Evolutionary conservation across 1,139 yeast genomes (phyloP).

Genomic region (Saccharomycopsis hybrid): DNA sequence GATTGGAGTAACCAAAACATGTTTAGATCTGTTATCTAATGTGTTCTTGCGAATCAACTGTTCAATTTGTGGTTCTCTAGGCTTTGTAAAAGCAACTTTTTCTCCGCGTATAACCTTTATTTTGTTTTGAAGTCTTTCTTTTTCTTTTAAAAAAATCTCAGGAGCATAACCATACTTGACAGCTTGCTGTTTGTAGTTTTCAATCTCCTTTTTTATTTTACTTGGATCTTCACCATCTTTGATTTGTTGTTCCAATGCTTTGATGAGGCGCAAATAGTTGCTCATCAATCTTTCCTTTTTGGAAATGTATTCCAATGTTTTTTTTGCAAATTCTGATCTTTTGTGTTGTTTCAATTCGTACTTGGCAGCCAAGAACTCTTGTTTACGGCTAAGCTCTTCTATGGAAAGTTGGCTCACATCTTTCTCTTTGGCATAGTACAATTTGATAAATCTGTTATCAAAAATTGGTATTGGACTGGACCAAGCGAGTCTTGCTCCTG

Average conservation of each 20-base stretch:
- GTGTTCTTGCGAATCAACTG: background rate
- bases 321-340: background rate
- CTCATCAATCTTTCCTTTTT: constrained; percentile 4
- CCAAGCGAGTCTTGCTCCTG: constrained; percentile 39
- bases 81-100: background rate
- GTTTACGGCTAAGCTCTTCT: background rate
- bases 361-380: background rate
- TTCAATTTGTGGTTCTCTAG: background rate
- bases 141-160: background rate
- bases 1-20: constrained; percentile 14
- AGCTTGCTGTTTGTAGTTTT: background rate
- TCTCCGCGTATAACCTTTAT: background rate
- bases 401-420: background rate
- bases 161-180: constrained; percentile 4
- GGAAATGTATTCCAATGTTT: background rate
- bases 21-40: constrained; percentile 3
- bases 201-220: background rate
- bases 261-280: background rate
- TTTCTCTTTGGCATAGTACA: constrained; percentile 32
- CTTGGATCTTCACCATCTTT: background rate
- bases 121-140: background rate
- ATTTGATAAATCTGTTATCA: constrained; percentile 42
- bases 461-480: constrained; percentile 40
- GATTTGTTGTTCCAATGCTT: background rate
- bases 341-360: background rate